phyloP scores from a whole-genome alignment of 371 early-diverging fungal genomes.

The Encephalitozoon hellem region DNA sequence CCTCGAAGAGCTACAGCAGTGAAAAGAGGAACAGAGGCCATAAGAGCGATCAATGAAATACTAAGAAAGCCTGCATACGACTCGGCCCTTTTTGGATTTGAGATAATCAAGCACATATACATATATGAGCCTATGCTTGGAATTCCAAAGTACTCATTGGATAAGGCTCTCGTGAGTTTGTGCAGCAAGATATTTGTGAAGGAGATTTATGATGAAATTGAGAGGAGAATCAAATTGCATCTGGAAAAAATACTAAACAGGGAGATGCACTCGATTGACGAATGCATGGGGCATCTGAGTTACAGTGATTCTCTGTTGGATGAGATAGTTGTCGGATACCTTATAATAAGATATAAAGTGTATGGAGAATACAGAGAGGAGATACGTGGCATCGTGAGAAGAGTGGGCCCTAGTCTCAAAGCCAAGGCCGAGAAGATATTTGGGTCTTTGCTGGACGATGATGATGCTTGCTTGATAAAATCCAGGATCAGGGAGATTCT shows the following conservation, averaged over 20 bases:
- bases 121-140: slow-evolving; percentile 6
- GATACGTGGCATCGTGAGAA: not conserved
- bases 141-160: not conserved
- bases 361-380: not conserved
- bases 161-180: slow-evolving; percentile 2
- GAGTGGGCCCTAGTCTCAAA: not conserved
- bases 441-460: not conserved
- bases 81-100: not conserved
- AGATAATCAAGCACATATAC: not conserved
- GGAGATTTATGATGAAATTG: not conserved
- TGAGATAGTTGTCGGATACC: not conserved
- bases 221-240: not conserved
- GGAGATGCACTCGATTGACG: not conserved
- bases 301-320: not conserved
- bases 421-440: not conserved
- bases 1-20: not conserved
- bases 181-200: not conserved
- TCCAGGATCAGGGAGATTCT: not conserved
- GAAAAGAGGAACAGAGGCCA: not conserved
- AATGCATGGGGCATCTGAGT: not conserved
- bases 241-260: not conserved
- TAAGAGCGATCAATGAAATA: not conserved
- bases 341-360: not conserved
- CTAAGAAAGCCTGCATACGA: not conserved
- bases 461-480: not conserved